Base-by-base conservation (phyloP, 2,329 filamentous ascomycete species). In the Ophiostoma triangulosporum region DNA sequence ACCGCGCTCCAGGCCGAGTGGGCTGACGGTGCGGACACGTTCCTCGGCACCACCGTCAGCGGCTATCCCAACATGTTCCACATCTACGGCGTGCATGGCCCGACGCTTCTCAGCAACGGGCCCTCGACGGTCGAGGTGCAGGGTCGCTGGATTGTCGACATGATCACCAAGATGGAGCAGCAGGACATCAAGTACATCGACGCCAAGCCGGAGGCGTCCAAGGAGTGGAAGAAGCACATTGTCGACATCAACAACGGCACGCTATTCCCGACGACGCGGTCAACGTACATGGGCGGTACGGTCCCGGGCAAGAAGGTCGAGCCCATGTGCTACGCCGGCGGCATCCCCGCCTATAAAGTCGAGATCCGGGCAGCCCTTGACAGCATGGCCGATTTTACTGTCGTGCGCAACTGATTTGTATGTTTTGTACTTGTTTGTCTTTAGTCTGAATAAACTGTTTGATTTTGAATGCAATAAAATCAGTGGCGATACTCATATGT, bases 201-300 rank as follows among this genome's bases (percentile, higher is more conserved):
- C 4, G 77, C 86, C 26, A 77, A 85, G 60, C 89, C 95, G 65
- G 74, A 95, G 51, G 94, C 88, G 0, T 88, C 88, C 33, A 90
- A 95, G 69, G 89, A 89, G 0, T 72, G 95, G 26, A 95, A 89
- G 0, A 89, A 95, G 66, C 77, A 95, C 40, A 95, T 89, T 60
- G 85, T 86, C 1, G 86, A 85, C 26, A 82, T 77, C 43, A 86
- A 89, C 66, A 89, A 86, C 0, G 60, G 40, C 11, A 69, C 68
- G 5, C 63, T 81, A 3, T 70, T 81, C 54, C 73, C 75, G 0
- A 72, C 66, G 0, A 71, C 70, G 0, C 66, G 64, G 26, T 75
- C 69, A 6, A 80, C 73, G 20, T 80, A 78, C 57, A 76, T 79
- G 72, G 78, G 78, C 3, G 73, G 70, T 0, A 77, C 68, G 38